phyloP scores from a whole-genome alignment of 116 monocot species.

The Iris pallida region DNA sequence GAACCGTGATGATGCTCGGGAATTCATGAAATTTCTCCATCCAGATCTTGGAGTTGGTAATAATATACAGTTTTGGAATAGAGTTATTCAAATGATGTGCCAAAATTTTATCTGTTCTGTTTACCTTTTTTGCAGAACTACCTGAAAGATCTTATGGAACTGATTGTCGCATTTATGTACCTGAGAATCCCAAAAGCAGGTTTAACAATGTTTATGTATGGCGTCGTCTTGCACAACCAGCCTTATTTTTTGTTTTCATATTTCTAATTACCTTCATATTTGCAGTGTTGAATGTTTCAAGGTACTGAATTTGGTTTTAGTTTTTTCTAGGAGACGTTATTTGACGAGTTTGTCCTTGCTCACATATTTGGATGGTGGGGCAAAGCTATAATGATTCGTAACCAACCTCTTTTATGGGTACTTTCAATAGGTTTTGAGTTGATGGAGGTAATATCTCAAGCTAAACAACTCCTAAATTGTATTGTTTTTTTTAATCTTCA shows the following conservation, averaged over 20 bases:
- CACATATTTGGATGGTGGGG: conserved; percentile 99
- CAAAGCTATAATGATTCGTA: conserved; percentile 97
- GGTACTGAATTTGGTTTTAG: conserved; percentile 43
- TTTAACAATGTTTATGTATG: conserved; percentile 99
- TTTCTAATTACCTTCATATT: neutral
- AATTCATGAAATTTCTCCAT: conserved; percentile 94
- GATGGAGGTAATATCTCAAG: conserved; percentile 72
- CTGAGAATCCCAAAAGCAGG: conserved; percentile 92
- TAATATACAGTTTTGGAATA: no score
- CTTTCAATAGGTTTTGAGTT: conserved; percentile 92
- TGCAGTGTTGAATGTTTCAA: neutral
- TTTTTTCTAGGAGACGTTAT: conserved; percentile 79
- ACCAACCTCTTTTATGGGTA: conserved; percentile 95
- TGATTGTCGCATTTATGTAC: conserved; percentile 97
- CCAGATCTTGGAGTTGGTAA: conserved; percentile 98
- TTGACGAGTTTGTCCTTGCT: conserved; percentile 98
- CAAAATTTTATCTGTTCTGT: conserved; percentile 1
- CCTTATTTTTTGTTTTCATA: conserved; percentile 11
- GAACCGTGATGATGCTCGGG: conserved; percentile 94
- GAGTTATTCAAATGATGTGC: no score
- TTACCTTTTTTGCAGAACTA: conserved; percentile 52
- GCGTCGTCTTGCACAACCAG: conserved; percentile 35
- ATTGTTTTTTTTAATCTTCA: neutral
- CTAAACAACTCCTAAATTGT: neutral
- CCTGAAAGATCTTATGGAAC: conserved; percentile 96